These are phyloP conservation scores for Pyrenophora seminiperda DNA, from an alignment of 2,329 filamentous ascomycete genomes.

Conservation along the genomic window DNA sequence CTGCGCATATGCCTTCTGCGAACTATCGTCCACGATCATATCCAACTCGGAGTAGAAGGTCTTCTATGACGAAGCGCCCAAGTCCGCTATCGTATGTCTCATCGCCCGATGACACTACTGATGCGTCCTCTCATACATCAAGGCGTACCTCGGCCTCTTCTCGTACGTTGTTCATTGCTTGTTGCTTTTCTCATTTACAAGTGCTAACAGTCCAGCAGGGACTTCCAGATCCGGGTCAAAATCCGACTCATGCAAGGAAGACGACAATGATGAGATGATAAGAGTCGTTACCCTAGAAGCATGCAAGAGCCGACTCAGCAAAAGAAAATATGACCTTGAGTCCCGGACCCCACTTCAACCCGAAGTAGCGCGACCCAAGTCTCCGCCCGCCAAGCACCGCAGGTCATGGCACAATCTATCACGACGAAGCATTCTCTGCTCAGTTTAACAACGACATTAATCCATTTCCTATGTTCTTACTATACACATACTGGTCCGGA, in stretches of 20 bases:
- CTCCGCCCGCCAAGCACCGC: conserved; percentile 6
- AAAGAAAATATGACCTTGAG: conserved; percentile 3
- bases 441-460: conserved; percentile 4
- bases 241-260: conserved; percentile 1
- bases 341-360: background rate
- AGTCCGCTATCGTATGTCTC: conserved; percentile 26
- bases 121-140: conserved; percentile 11
- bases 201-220: conserved; percentile 5
- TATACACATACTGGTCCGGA: background rate
- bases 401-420: conserved; percentile 11
- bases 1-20: conserved; percentile 3
- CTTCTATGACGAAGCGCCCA: conserved; percentile 16
- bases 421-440: conserved; percentile 15
- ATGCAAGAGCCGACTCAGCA: background rate
- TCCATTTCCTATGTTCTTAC: background rate
- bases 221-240: conserved; percentile 7
- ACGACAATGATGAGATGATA: conserved; percentile 6
- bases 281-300: conserved; percentile 1
- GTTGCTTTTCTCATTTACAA: too few relatives aligned
- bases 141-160: conserved; percentile 14
- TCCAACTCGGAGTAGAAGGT: conserved; percentile 16
- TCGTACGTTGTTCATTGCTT: conserved; percentile 9
- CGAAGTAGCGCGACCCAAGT: conserved; percentile 1
- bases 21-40: conserved; percentile 10
- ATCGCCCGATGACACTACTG: conserved; percentile 15